Evolutionary conservation across 73 alveolate species (phyloP), one percentile per base, ranked within the genome.

Genomic region (Paramecium sonneborni): DNA sequence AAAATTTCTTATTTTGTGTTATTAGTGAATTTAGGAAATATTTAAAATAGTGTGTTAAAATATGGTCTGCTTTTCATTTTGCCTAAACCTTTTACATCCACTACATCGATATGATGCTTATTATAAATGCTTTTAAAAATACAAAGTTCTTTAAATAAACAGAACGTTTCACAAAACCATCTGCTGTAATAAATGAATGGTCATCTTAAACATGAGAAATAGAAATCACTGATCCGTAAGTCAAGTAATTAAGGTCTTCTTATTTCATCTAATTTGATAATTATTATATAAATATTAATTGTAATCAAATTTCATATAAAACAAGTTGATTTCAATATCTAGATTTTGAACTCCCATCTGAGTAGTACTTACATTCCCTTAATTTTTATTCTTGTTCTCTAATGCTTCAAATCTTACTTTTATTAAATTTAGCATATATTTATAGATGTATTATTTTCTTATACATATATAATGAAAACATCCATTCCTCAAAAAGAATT

Each of bases 171-270:
- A 88, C 87, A 55, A 69, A 82, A 11, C 94, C 94, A 70, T 88
- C 94, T 14, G 87, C 69, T 37, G 84, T 56, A 69, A 88, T 69
- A 48, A 88, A 88, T 5, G 85, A 43, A 26, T 88, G 85, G 34
- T 88, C 87, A 70, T 88, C 94, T 14, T 69, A 57, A 24, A 88
- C 85, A 88, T 88, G 94, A 44, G 91, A 69, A 23, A 88, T 69
- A 20, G 94, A 88, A 20, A 88, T 88, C 70, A 88, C 90, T 34
- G 94, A 88, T 43, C 94, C 94, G 15, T 79, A 79, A 10, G 90
- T 43, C 28, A 79, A 62, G 41, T 43, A 79, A 20, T 79, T 79
- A n/a, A 38, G 57, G 12, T 62, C 44, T 14, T 72, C 86, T 72
- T 72, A 30, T 34, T 72, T 72, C 86, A 72, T 72, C 37, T 3